Evolutionary conservation across 257 asterid genomes (phyloP).

Genomic region (Coffea canephora): DNA sequence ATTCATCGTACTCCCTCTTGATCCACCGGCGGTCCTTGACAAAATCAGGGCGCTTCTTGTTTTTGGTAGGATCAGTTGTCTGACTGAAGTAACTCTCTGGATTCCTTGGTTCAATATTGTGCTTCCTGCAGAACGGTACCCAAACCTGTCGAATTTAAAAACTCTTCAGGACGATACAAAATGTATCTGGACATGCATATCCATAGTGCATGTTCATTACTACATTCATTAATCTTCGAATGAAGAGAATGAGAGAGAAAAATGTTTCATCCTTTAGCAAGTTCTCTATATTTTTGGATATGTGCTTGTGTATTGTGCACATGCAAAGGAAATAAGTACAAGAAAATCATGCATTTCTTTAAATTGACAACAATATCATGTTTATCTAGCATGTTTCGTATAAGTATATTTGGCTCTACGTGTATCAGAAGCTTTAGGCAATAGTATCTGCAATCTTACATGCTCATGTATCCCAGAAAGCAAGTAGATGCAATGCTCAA

Average conservation of each 20-base stretch:
- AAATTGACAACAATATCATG: neutral
- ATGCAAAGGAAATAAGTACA: neutral
- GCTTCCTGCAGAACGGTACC: slow-evolving; percentile 97
- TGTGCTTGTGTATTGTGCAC: neutral
- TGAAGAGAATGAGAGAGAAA: no score
- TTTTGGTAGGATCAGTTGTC: slow-evolving; percentile 76
- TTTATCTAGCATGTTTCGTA: neutral
- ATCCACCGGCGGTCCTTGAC: slow-evolving; percentile 97
- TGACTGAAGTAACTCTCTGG: slow-evolving; percentile 92
- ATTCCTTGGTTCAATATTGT: slow-evolving; percentile 84
- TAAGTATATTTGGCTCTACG: neutral
- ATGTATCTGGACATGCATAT: neutral
- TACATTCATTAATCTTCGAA: no score
- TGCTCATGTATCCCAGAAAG: neutral
- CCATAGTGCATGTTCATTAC: no score
- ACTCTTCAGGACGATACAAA: neutral
- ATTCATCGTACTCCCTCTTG: slow-evolving; percentile 94
- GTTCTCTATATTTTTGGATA: neutral
- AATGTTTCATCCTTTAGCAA: neutral
- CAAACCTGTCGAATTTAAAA: slow-evolving; percentile 47
- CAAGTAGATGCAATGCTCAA: neutral
- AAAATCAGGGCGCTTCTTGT: slow-evolving; percentile 75
- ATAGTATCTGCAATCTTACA: neutral
- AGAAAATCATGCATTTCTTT: neutral
- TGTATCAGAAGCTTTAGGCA: neutral